These are phyloP conservation scores for Acacia confusa DNA, from an alignment of 306 rosid genomes.

Conservation along the genomic window DNA sequence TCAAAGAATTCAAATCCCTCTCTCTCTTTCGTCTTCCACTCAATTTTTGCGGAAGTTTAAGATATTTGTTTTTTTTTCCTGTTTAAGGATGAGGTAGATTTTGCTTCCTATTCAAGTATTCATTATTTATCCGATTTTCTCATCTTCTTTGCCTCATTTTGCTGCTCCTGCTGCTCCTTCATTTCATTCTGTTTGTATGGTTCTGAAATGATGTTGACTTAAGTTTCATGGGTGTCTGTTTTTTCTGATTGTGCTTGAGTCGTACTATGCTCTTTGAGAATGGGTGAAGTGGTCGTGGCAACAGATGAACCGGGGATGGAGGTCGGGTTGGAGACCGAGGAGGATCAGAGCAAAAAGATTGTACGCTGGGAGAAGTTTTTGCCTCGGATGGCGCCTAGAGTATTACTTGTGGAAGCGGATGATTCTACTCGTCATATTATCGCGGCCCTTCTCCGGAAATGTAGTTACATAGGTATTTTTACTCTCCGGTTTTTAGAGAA, in stretches of 20 bases:
- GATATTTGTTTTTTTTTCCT: constrained; percentile 38
- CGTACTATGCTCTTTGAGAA: constrained; percentile 38
- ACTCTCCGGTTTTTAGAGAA: not conserved
- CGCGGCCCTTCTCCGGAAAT: constrained; percentile 77
- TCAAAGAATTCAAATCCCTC: not conserved
- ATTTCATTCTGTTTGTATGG: not conserved
- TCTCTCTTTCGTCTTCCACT: constrained; percentile 33
- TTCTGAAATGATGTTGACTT: not conserved
- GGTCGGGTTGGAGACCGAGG: constrained; percentile 12
- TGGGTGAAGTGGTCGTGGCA: constrained; percentile 44
- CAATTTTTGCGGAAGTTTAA: constrained; percentile 26
- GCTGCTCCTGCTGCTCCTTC: not conserved
- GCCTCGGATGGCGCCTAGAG: constrained; percentile 45
- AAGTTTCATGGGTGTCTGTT: constrained; percentile 4
- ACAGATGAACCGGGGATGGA: not conserved
- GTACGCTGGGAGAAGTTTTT: constrained; percentile 48
- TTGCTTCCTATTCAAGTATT: not conserved
- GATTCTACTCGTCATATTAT: constrained; percentile 79
- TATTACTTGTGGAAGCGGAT: constrained; percentile 75
- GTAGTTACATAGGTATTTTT: constrained; percentile 61
- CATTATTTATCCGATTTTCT: not conserved
- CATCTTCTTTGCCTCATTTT: not conserved
- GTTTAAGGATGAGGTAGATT: constrained; percentile 27
- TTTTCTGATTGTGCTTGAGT: not conserved
- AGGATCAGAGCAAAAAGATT: constrained; percentile 17